These are phyloP conservation scores for Populus tomentosa DNA, from an alignment of 441 rosid species.

Conservation along the genomic window DNA sequence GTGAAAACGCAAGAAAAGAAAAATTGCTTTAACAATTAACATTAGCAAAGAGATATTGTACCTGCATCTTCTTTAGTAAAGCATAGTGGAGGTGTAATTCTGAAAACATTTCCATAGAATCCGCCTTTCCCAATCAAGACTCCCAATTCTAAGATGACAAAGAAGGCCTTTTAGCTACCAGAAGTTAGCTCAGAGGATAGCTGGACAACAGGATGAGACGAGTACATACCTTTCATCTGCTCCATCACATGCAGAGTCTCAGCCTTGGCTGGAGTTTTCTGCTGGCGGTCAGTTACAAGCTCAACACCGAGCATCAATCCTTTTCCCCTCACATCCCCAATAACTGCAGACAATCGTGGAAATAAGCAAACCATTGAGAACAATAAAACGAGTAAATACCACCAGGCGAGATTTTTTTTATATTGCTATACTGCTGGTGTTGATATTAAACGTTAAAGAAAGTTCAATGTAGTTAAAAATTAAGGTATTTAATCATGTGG, in stretches of 20 bases:
- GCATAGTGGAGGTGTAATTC: conserved; percentile 93
- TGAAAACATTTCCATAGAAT: conserved; percentile 73
- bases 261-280: conserved; percentile 69
- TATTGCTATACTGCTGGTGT: background rate
- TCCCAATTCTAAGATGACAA: conserved; percentile 57
- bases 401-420: background rate
- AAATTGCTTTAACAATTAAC: background rate
- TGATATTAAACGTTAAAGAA: too few species aligned
- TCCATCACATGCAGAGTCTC: conserved; percentile 73
- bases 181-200: conserved; percentile 1
- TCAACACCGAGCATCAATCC: conserved; percentile 93
- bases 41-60: conserved; percentile 7
- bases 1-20: background rate
- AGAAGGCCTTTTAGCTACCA: conserved; percentile 5
- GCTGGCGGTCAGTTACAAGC: conserved; percentile 62
- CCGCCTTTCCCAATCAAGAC: conserved; percentile 90
- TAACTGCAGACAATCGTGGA: conserved; percentile 36
- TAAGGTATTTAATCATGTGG: background rate
- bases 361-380: conserved; percentile 4
- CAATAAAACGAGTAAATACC: too few species aligned
- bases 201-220: background rate
- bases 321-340: conserved; percentile 91
- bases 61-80: conserved; percentile 90
- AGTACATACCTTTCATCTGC: conserved; percentile 67
- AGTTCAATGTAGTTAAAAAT: background rate